phyloP scores from a whole-genome alignment of 2,329 filamentous ascomycete genomes.

The Verticillium albo-atrum region DNA sequence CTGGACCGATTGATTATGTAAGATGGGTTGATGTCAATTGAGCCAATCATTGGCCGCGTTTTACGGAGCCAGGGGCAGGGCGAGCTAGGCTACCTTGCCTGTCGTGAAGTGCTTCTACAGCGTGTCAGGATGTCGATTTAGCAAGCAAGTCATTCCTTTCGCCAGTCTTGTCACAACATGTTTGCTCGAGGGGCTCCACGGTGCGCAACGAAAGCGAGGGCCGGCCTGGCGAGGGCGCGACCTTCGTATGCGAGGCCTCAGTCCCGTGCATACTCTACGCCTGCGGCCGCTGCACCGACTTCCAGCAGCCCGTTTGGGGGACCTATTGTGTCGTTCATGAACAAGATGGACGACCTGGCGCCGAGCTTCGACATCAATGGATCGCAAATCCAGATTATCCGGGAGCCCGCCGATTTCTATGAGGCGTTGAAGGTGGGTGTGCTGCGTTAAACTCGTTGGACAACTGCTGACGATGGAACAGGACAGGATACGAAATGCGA shows the following conservation, averaged over 20 bases:
- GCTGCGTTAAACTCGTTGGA: neutral
- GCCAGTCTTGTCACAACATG: constrained; percentile 18
- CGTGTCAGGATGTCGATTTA: neutral
- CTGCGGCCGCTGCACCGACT: constrained; percentile 8
- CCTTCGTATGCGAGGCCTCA: constrained; percentile 4
- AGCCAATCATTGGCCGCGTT: constrained; percentile 12
- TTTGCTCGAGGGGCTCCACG: constrained; percentile 25
- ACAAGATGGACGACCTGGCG: constrained; percentile 80
- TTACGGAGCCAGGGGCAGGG: constrained; percentile 1
- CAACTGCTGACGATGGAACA: constrained; percentile 23
- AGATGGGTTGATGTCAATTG: neutral
- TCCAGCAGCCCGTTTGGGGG: constrained; percentile 24
- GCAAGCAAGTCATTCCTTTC: neutral
- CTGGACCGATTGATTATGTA: neutral
- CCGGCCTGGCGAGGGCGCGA: constrained; percentile 1
- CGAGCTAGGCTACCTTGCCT: no score
- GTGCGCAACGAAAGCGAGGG: constrained; percentile 21
- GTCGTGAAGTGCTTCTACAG: neutral
- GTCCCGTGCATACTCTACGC: constrained; percentile 12
- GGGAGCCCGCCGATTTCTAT: constrained; percentile 85
- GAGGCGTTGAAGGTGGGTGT: constrained; percentile 72
- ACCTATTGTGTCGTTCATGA: constrained; percentile 49
- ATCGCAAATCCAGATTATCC: constrained; percentile 73
- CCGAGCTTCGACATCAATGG: constrained; percentile 86
- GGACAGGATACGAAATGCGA: constrained; percentile 77